Evolutionary conservation across 2,329 filamentous ascomycete genomes (phyloP), one percentile per base, ranked within the genome.

Genomic region (Colletotrichum phormii): DNA sequence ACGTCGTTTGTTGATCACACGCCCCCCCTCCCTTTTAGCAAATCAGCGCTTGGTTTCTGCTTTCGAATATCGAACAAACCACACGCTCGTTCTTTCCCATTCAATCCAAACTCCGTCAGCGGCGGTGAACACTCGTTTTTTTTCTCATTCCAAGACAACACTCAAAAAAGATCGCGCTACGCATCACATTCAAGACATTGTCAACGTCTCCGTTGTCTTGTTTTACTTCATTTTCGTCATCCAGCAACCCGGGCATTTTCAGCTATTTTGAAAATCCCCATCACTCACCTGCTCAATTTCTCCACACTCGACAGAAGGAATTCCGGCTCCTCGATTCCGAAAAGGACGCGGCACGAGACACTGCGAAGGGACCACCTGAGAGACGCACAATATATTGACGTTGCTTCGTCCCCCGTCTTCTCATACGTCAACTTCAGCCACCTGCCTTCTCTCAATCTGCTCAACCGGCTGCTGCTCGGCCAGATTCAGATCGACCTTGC

Each of bases 401-500:
- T 70, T 61, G 70, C 70, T 70, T 70, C 60, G 53, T 64, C 29
- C 26, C 46, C 55, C 55, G 35, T 49, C 46, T 26, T 55, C 66
- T 55, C 35, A 70, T 72, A 64, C 66, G 66, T 57, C 70, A 70
- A 61, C 29, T 12, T 51, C 33, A 59, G 26, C 46, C 68, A 65
- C 18, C 51, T 55, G 54, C 46, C 18, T 46, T 42, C 22, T 6
- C 26, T 59, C 35, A 37, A 49, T 22, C 46, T 66, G 55, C 64
- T 59, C 57, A 72, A 35, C 66, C 70, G 70, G 49, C 55, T 64
- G 54, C 66, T 70, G 61, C 35, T 65, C 60, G 46, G 60, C 33
- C 66, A 72, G 66, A 72, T 70, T 57, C 70, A 70, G 66, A 70
- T 72, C 66, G 66, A 65, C 60, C 70, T 70, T 70, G 70, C 66